Conservation (phyloP, 1,284 basidiomycete genomes). For the Mycena citricolor region DNA sequence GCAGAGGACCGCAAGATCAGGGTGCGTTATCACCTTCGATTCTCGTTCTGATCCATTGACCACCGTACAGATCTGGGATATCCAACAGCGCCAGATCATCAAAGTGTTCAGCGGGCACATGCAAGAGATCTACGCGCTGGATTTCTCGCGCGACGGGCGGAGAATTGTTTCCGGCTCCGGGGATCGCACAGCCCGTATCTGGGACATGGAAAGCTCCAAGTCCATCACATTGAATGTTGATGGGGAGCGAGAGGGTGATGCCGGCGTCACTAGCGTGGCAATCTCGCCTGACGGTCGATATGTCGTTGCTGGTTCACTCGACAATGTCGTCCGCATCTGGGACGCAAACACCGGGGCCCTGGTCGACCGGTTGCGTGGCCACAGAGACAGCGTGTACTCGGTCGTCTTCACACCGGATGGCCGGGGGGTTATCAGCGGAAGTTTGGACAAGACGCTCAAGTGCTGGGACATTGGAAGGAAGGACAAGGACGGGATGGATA, state of each 20-base stretch:
- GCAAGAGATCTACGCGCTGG: slow-evolving; percentile 90
- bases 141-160: slow-evolving; percentile 82
- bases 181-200: slow-evolving; percentile 85
- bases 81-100: slow-evolving; percentile 69
- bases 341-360: slow-evolving; percentile 72
- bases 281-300: slow-evolving; percentile 81
- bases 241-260: slow-evolving; percentile 40
- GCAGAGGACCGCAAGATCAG: slow-evolving; percentile 84
- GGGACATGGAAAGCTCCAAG: slow-evolving; percentile 73
- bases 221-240: slow-evolving; percentile 57
- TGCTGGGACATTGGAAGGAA: slow-evolving; percentile 73
- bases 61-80: slow-evolving; percentile 77
- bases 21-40: slow-evolving; percentile 43
- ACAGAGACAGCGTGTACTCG: slow-evolving; percentile 83
- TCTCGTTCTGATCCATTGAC: slow-evolving; percentile 6
- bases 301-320: slow-evolving; percentile 83
- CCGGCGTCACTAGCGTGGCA: slow-evolving; percentile 77
- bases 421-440: slow-evolving; percentile 76
- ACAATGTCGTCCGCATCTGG: slow-evolving; percentile 87
- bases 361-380: slow-evolving; percentile 76
- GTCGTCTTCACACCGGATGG: slow-evolving; percentile 90
- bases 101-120: slow-evolving; percentile 82
- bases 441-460: slow-evolving; percentile 85
- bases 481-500: slow-evolving; percentile 57
- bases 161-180: slow-evolving; percentile 86